Evolutionary conservation across 2,329 filamentous ascomycete species (phyloP), one percentile per base, ranked within the genome.

Genomic region (Calycina marina): DNA sequence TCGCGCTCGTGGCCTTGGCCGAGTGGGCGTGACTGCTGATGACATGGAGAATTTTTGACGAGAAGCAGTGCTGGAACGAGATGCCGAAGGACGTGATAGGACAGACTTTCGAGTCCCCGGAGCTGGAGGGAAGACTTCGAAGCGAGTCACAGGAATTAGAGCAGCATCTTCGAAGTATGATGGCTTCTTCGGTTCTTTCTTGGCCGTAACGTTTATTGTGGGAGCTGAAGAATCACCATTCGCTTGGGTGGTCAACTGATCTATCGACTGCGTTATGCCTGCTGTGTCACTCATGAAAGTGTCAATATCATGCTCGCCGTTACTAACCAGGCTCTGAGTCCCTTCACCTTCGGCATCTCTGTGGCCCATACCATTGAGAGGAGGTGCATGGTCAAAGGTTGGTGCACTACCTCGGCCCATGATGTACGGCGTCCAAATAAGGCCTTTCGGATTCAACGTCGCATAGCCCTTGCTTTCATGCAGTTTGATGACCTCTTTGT

Each of bases 351-450:
- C 73, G 14, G 84, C 85, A 39, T 92, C 85, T 20, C 88, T 73
- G 4, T 79, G 84, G 9, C 88, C 88, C 33, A 96, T 82, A 1
- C 88, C 80, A 42, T 83, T 86, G 35, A 96, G 61, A 5, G 77
- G 69, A 4, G 82, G 82, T 4, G 77, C 81, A 30, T 85, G 70
- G 50, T 93, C 84, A 46, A 90, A 88, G 47, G 83, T 81, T 4
- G 77, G 78, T 20, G 79, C 72, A 44, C 80, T 86, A 53, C 72
- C 78, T 40, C 84, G 74, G 15, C 90, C 88, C 85, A 94, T 96
- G 25, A 96, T 76, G 53, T 93, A 98, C 0, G 90, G 90, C 10
- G 86, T 94, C 90, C 90, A 98, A 8, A 86, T 78, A 15, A 98
- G 65, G 12, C 75, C 75, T 27, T 78, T 73, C 0, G 80, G 72